phyloP scores from a whole-genome alignment of 176 grass and related monocot species.

The Rhynchospora pubera region DNA sequence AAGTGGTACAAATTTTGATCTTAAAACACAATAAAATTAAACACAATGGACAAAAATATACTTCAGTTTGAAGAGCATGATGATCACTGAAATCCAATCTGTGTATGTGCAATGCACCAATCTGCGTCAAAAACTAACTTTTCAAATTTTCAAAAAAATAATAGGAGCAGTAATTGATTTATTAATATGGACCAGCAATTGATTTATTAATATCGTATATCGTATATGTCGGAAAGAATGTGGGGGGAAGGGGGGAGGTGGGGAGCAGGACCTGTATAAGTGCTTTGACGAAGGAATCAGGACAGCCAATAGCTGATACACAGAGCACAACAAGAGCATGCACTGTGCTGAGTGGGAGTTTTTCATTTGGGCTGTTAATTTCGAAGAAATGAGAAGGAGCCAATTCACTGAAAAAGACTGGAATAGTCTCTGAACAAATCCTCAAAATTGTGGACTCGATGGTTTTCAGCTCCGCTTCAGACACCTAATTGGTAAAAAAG shows the following conservation, averaged over 20 bases:
- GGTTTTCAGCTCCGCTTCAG: conserved; percentile 34
- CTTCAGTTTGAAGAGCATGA: conserved; percentile 53
- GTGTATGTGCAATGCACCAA: conserved; percentile 53
- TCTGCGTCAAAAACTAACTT: conserved; percentile 45
- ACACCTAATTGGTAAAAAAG: conserved; percentile 40
- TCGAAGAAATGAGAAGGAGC: conserved; percentile 76
- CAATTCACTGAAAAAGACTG: conserved; percentile 64
- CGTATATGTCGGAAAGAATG: no score
- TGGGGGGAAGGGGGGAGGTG: background rate
- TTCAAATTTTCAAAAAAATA: background rate
- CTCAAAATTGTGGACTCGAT: conserved; percentile 28
- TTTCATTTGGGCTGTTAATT: conserved; percentile 32
- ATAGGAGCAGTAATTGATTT: no score
- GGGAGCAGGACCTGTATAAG: conserved; percentile 37
- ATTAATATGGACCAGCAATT: no score
- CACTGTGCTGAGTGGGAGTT: conserved; percentile 39
- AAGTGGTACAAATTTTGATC: background rate
- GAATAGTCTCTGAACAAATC: conserved; percentile 14
- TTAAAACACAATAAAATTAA: background rate
- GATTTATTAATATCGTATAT: no score
- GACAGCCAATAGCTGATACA: conserved; percentile 78
- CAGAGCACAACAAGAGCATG: conserved; percentile 47
- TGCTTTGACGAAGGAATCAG: conserved; percentile 51
- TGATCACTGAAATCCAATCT: conserved; percentile 88
- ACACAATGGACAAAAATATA: conserved; percentile 31